Evolutionary conservation across 768 basidiomycete genomes (phyloP).

Genomic region (Pseudohyphozyma bogoriensis): DNA sequence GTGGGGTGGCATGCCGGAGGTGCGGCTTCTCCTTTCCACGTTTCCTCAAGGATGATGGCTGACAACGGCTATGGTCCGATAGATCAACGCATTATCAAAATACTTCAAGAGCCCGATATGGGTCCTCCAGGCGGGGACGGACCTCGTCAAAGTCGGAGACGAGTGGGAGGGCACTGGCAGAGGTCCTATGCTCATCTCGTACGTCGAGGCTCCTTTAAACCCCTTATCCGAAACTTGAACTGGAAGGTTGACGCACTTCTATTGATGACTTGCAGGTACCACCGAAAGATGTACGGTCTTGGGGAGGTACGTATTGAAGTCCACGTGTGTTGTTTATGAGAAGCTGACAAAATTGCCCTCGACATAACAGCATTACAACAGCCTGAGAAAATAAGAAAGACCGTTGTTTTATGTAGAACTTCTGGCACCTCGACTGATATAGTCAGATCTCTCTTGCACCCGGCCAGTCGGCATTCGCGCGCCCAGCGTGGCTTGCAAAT

Average conservation of each 20-base stretch:
- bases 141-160: conserved; percentile 57
- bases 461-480: too few relatives aligned
- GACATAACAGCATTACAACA: conserved; percentile 8
- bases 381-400: not conserved
- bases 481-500: too few relatives aligned
- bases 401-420: too few relatives aligned
- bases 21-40: conserved; percentile 23
- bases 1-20: conserved; percentile 96
- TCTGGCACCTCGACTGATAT: too few relatives aligned
- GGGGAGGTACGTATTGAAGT: conserved; percentile 48
- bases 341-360: not conserved
- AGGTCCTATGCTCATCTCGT: conserved; percentile 36
- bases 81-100: conserved; percentile 73
- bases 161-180: conserved; percentile 55
- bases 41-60: not conserved
- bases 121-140: conserved; percentile 73
- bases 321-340: too few relatives aligned
- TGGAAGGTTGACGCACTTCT: too few relatives aligned
- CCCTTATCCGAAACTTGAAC: too few relatives aligned
- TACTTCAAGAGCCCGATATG: conserved; percentile 77
- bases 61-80: not conserved
- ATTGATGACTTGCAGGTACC: conserved; percentile 69
- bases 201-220: conserved; percentile 19
- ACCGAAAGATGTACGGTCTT: conserved; percentile 84
- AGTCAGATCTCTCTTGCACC: too few relatives aligned